Base-by-base conservation (phyloP, 306 rosid species). In the Cucumis sativus region DNA sequence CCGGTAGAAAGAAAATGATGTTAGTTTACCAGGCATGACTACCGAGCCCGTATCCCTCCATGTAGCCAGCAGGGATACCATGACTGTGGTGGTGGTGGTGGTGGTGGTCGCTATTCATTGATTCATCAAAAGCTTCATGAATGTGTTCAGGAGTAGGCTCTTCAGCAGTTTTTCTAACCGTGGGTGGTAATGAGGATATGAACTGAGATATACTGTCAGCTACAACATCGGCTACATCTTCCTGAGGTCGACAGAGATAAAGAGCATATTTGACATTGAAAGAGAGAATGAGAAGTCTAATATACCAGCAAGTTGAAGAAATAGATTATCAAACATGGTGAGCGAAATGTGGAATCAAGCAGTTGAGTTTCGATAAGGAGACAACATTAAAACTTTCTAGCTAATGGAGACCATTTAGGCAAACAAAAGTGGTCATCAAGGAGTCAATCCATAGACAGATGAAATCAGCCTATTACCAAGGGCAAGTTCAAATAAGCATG, bases 31-130 rank as follows among this genome's bases (percentile, higher is more conserved):
- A 91, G 80, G 84, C 89, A 66, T 85, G 85, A 25, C 85, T 90
- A 35, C 87, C 92, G 59, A 94, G 94, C 80, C 97, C 95, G 64
- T 89, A 93, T 0, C 93, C 86, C 15, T 90, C 87, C 83, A 81
- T 87, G 81, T 82, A 91, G 77, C 88, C 88, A 51, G 86, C 84
- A 45, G 83, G 82, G 60, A 35, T 88, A 58, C 49, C 83, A 25
- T 87, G 89, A 39, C 68, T 77, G 40, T 81, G 86, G 52, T 63
- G 75, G n/a, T 79, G 83, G 47, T 28, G 1, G 30, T 73, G 83
- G 47, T 67, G 80, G 49, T 82, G 83, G 35, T 82, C 85, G 23
- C 57, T 65, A 56, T 23, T 72, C 84, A 87, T 77, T 21, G 91
- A 90, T 80, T 90, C 95, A 80, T 88, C 89, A 1, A 87, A 35